These are phyloP conservation scores for Pleurotus pulmonarius DNA, from an alignment of 768 basidiomycete species.

Conservation along the genomic window DNA sequence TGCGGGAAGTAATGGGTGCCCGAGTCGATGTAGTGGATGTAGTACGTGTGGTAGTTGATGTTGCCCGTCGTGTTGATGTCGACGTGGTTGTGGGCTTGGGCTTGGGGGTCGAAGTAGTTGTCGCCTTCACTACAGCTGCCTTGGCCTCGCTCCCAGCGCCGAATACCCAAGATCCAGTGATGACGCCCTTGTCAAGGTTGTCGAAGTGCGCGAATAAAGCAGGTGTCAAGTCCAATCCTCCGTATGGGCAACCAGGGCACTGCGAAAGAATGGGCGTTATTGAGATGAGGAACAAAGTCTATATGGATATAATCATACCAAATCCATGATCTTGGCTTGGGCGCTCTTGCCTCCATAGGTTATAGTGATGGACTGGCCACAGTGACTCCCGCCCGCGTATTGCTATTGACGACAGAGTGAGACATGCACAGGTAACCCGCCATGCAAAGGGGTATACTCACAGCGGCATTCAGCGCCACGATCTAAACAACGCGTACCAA, in stretches of 20 bases:
- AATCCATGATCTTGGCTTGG: constrained; percentile 58
- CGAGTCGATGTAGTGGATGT: constrained; percentile 10
- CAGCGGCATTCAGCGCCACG: constrained; percentile 42
- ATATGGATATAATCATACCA: constrained; percentile 31
- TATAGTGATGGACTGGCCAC: constrained; percentile 62
- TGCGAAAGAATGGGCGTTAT: constrained; percentile 20
- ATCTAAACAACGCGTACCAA: constrained; percentile 30
- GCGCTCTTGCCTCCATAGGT: constrained; percentile 53
- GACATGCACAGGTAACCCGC: constrained; percentile 12
- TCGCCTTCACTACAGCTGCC: constrained; percentile 12
- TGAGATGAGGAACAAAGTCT: constrained; percentile 6
- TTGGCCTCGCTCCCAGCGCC: constrained; percentile 18
- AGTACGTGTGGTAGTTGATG: constrained; percentile 6
- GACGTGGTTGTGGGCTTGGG: constrained; percentile 13
- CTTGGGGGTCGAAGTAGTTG: constrained; percentile 15
- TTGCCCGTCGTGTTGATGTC: constrained; percentile 14
- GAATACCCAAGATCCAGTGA: constrained; percentile 49
- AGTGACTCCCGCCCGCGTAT: constrained; percentile 47
- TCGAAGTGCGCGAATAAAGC: constrained; percentile 57
- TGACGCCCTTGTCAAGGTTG: constrained; percentile 34
- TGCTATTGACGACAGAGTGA: constrained; percentile 34
- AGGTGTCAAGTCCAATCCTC: constrained; percentile 58
- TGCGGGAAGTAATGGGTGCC: constrained; percentile 3
- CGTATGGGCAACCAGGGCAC: constrained; percentile 61
- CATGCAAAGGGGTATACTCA: constrained; percentile 17